These are phyloP conservation scores for Phytopythium delawarense DNA, from an alignment of 352 stramenopile genomes.

Conservation along the genomic window DNA sequence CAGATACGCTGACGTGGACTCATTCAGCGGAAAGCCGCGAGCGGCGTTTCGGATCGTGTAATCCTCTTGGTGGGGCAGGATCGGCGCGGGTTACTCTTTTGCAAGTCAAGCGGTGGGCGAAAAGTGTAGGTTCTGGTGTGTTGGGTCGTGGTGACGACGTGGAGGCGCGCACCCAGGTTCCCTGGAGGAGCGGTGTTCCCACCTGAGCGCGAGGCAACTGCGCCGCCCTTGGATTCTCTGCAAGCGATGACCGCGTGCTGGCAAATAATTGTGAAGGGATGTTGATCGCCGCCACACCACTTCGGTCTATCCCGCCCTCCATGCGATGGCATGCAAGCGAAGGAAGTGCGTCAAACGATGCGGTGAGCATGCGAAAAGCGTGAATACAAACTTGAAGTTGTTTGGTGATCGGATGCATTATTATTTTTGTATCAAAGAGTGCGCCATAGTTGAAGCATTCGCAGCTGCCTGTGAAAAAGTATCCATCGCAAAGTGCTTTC, in stretches of 20 bases:
- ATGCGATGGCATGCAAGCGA: no score
- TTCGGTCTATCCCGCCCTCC: not conserved
- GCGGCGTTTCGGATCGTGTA: not conserved
- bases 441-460: not conserved
- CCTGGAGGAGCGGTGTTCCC: not conserved
- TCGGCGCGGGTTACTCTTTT: not conserved
- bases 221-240: not conserved
- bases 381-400: conserved; percentile 1
- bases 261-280: not conserved
- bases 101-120: not conserved
- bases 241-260: not conserved
- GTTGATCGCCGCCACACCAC: not conserved
- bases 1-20: conserved; percentile 5
- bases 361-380: not conserved
- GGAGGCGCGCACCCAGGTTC: not conserved
- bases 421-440: no score
- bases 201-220: not conserved
- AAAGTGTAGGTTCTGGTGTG: not conserved
- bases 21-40: conserved; percentile 1
- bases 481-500: not conserved
- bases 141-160: not conserved
- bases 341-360: not conserved
- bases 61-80: not conserved
- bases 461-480: not conserved
- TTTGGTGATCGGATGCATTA: no score